Base-by-base conservation (phyloP, 2,329 filamentous ascomycete genomes). In the Diaporthe sp. region DNA sequence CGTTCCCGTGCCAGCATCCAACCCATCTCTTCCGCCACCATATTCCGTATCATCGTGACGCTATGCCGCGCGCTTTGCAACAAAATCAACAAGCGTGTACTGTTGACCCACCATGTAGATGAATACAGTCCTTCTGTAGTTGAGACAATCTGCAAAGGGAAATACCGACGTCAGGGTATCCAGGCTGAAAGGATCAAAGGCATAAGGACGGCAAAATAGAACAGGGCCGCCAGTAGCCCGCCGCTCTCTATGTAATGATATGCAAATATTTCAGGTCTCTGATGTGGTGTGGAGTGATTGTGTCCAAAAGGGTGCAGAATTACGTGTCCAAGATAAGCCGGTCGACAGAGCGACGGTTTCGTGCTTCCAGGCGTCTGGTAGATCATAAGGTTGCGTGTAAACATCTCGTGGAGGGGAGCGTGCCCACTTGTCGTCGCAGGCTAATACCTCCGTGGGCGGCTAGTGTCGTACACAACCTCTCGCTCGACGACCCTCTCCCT, bases 401-500 rank as follows among this genome's bases (percentile, higher is more conserved):
- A 39, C 31, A 25, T 51, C 42, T 34, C 17, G n/a, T 10, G 28
- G 28, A 17, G 28, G 7, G n/a, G n/a, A 25, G 1, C 20, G 47
- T 12, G 17, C 39, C 25, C 25, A 39, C 12, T 22, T 37, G 39
- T 34, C 25, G n/a, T 47, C 49, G 42, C 22, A 37, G 12, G 9
- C 68, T 60, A 77, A 61, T 76, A 76, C 20, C 76, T 74, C 10
- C 78, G 75, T 6, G 71, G 61, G 72, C 83, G 85, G 58, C 58
- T 42, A 12, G 47, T 51, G 71, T 94, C 92, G 79, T 91, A 92
- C 60, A 92, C 84, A 72, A 93, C 87, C 80, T 94, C 92, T 49
- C 91, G 89, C 92, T 61, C 76, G 76, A 91, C 89, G 78, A 92
- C 87, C 34, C 88, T 86, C 80, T 93, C 91, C 67, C 93, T 91